Base-by-base conservation (phyloP, 1,284 basidiomycete species). In the Sporisorium sorghi region DNA sequence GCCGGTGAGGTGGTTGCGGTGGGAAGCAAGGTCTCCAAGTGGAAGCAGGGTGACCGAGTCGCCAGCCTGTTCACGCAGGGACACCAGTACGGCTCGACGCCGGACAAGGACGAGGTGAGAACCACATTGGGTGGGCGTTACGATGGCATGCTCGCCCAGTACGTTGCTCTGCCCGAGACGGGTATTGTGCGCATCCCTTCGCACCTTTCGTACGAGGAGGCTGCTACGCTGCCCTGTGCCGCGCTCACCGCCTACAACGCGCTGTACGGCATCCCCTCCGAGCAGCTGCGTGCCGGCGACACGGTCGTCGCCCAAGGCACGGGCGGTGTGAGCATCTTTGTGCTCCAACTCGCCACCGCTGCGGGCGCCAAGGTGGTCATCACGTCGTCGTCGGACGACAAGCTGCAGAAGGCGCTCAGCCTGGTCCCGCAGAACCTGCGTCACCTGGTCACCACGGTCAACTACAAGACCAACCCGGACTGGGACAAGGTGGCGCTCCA, bases 371-470 rank as follows among this genome's bases (percentile, higher is more conserved):
- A 82, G 5, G 88, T 89, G 19, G 89, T 91, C 62, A 86, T 86
- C 24, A 90, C 89, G 0, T 90, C 88, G 0, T 90, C 89, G 0
- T 89, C 88, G 0, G 88, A 90, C 68, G 87, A 88, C 35, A 91
- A 91, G 81, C 81, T 86, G 24, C 76, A 83, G 33, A 75, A 78
- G 33, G 84, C 79, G 0, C 43, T 59, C 15, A n/a, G 33, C 9
- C 74, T 84, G 2, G 61, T 85, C 30, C 66, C 71, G 19, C 72
- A 82, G 28, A 73, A 80, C 32, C 76, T 39, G 30, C 65, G 61
- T n/a, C 53, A 68, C 46, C 69, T 76, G 12, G 54, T 79, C 42
- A 59, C 62, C 48, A 73, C 68, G 42, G 66, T 78, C 69, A 90
- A 91, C 81, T 90, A 90, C 82, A 88, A 86, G 44, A 87, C 78